phyloP scores from a whole-genome alignment of 305 asterid species.

The Euphrasia arctica region DNA sequence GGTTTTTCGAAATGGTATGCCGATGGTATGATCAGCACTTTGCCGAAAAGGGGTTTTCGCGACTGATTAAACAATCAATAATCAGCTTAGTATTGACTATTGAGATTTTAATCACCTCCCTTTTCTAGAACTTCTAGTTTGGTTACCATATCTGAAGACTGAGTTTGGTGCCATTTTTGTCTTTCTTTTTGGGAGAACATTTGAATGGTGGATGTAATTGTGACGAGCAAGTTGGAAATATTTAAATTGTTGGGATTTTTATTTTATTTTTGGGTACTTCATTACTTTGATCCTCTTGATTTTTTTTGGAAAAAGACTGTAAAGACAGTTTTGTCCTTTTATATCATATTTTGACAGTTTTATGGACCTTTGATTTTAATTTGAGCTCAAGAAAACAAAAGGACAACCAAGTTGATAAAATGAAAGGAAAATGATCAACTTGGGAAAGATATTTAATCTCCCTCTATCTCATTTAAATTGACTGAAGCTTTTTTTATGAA shows the following conservation, averaged over 20 bases:
- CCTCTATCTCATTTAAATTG: no score
- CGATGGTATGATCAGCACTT: conserved; percentile 56
- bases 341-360: no score
- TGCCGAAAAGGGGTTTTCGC: conserved; percentile 38
- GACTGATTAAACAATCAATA: background rate
- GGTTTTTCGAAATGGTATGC: conserved; percentile 72
- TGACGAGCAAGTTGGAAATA: conserved; percentile 24
- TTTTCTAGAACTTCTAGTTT: conserved; percentile 18
- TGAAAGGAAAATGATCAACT: no score
- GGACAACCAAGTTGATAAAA: no score
- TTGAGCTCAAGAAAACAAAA: no score
- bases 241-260: conserved; percentile 16
- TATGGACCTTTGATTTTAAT: no score
- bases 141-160: conserved; percentile 26
- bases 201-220: conserved; percentile 8
- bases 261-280: conserved; percentile 10
- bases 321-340: no score
- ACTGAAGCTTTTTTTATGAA: no score
- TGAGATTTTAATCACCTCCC: background rate
- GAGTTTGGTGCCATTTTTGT: conserved; percentile 29
- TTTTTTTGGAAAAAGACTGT: background rate
- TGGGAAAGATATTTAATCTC: no score
- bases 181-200: conserved; percentile 12
- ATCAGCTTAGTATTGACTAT: conserved; percentile 21
- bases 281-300: no score